A percentile compares a stretch with the other conserved stretches of the same genome.
Conservation (phyloP, 1,284 basidiomycete species). For the Pseudomicrostroma phylloplanum region DNA sequence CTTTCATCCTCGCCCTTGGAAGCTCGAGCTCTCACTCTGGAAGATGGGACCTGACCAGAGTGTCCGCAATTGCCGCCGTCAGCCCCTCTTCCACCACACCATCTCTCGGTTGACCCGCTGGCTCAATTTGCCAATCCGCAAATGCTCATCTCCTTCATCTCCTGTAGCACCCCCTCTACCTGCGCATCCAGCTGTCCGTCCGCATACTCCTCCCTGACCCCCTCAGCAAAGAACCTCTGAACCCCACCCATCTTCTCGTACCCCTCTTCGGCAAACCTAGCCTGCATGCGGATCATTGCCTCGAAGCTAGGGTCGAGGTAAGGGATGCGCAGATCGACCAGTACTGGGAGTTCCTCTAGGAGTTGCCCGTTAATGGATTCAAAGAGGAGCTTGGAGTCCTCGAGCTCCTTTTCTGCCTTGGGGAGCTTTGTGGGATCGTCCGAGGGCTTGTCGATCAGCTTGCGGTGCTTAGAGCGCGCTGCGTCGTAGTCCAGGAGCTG, state of each 20-base stretch:
- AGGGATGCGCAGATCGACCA: constrained; percentile 88
- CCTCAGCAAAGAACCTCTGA: constrained; percentile 63
- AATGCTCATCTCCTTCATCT: constrained; percentile 93
- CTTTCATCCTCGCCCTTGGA: no score
- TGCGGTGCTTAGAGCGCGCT: constrained; percentile 66
- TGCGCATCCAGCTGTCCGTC: constrained; percentile 82
- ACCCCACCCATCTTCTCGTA: constrained; percentile 97
- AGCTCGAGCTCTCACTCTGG: no score
- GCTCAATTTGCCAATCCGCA: constrained; percentile 46
- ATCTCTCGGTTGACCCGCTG: background rate
- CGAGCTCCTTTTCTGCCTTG: constrained; percentile 86
- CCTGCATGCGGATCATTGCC: constrained; percentile 90
- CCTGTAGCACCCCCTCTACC: constrained; percentile 83
- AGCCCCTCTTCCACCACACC: no score
- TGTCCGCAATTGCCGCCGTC: no score
- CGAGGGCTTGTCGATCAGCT: constrained; percentile 82
- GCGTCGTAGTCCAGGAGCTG: constrained; percentile 93
- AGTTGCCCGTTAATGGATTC: constrained; percentile 87
- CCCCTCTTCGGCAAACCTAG: constrained; percentile 92
- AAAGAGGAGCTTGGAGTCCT: constrained; percentile 87
- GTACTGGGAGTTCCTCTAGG: constrained; percentile 79
- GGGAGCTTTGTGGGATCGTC: constrained; percentile 85
- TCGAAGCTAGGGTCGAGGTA: constrained; percentile 98
- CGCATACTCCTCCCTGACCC: constrained; percentile 68
- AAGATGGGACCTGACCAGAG: no score